Evolutionary conservation across 352 stramenopile genomes (phyloP).

Genomic region (Thraustochytrium sp.): DNA sequence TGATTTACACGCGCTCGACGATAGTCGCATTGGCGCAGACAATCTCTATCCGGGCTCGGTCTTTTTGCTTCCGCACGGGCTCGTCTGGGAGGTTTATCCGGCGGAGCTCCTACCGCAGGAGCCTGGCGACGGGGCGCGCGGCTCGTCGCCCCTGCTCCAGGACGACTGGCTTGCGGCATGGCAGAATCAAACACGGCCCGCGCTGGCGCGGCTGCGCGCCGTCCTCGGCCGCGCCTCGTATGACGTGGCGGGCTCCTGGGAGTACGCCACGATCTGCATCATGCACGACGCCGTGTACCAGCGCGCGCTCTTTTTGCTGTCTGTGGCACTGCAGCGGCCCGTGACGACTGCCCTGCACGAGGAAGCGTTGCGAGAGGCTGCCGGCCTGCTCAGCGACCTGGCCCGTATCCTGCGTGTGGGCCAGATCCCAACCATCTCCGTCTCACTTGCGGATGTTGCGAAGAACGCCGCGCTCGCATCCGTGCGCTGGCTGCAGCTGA

Average conservation of each 20-base stretch:
- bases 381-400: background rate
- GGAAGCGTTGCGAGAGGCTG: background rate
- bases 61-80: background rate
- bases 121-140: no score
- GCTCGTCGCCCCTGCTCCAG: background rate
- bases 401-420: no score
- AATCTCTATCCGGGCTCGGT: background rate
- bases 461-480: slow-evolving; percentile 20
- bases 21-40: background rate
- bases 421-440: background rate
- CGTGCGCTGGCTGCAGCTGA: background rate
- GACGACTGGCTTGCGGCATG: background rate
- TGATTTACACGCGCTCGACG: slow-evolving; percentile 4
- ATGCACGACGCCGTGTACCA: slow-evolving; percentile 18
- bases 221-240: background rate
- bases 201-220: background rate
- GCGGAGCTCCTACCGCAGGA: background rate
- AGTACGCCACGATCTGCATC: background rate
- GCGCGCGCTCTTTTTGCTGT: slow-evolving; percentile 5
- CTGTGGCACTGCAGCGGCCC: background rate
- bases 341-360: no score
- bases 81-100: background rate
- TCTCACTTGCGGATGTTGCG: background rate
- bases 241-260: background rate
- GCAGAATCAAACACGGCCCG: background rate